Evolutionary conservation across 176 grass and related monocot species (phyloP).

Genomic region (Aegilops speltoides): DNA sequence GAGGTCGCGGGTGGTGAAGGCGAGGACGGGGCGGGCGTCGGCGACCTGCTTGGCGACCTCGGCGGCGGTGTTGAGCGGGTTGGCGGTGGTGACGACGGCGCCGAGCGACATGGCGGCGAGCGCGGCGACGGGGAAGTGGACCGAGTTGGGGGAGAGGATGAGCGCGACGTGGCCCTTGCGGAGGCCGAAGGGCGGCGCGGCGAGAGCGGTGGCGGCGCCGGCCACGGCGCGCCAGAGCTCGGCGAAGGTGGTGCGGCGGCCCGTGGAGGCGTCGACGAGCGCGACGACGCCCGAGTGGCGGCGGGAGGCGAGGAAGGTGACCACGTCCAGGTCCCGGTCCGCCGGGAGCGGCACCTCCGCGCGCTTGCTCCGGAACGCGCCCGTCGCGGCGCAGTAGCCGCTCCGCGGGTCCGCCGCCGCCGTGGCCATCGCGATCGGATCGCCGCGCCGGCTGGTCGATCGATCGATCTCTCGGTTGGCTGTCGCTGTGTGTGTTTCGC

Average conservation of each 20-base stretch:
- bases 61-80: conserved; percentile 74
- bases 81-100: conserved; percentile 80
- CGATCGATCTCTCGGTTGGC: neutral
- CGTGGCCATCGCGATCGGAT: conserved; percentile 34
- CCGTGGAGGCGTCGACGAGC: conserved; percentile 66
- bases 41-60: conserved; percentile 90
- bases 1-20: conserved; percentile 74
- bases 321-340: conserved; percentile 56
- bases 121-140: conserved; percentile 83
- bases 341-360: conserved; percentile 45
- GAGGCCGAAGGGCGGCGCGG: conserved; percentile 62
- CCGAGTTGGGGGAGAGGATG: conserved; percentile 85
- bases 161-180: conserved; percentile 73
- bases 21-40: conserved; percentile 71
- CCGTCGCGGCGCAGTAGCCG: conserved; percentile 61
- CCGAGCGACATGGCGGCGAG: conserved; percentile 88
- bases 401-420: conserved; percentile 45
- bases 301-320: conserved; percentile 73
- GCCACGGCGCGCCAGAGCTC: conserved; percentile 70
- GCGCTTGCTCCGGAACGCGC: conserved; percentile 73
- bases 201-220: conserved; percentile 63
- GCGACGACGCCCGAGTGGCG: conserved; percentile 78
- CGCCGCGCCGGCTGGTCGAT: neutral
- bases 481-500: neutral
- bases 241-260: conserved; percentile 58